Conservation (phyloP, 2,329 filamentous ascomycete genomes). For the Fusarium nodosum region DNA sequence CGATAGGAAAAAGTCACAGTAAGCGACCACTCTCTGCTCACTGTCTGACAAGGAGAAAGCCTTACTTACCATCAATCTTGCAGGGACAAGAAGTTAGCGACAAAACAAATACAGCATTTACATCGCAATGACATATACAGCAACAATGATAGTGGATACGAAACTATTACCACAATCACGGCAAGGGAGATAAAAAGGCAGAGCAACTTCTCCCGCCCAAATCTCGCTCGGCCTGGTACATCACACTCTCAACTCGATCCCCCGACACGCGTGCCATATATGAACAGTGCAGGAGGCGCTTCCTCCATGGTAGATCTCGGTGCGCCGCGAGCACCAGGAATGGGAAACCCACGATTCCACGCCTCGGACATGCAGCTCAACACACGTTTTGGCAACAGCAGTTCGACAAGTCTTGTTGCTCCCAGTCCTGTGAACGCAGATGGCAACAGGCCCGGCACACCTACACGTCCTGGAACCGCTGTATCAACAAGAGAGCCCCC, state of each 20-base stretch:
- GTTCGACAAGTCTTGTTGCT: constrained; percentile 54
- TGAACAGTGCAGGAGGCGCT: constrained; percentile 54
- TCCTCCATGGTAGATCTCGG: constrained; percentile 63
- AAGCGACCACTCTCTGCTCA: constrained; percentile 35
- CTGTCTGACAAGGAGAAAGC: background rate
- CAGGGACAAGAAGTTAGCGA: constrained; percentile 44
- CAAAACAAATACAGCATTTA: constrained; percentile 34
- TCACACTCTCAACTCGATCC: constrained; percentile 53
- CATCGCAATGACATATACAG: constrained; percentile 17
- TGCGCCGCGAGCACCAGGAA: constrained; percentile 49
- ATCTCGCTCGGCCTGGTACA: constrained; percentile 58
- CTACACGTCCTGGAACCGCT: constrained; percentile 54
- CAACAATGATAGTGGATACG: constrained; percentile 1
- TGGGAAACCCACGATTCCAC: constrained; percentile 49
- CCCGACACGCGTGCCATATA: constrained; percentile 52
- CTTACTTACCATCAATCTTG: constrained; percentile 20
- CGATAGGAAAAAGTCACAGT: constrained; percentile 70
- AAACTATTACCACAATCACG: constrained; percentile 11
- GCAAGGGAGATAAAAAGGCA: constrained; percentile 36
- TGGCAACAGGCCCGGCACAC: constrained; percentile 46
- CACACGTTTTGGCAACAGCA: constrained; percentile 54
- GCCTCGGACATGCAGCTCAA: constrained; percentile 59
- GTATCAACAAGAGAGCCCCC: constrained; percentile 57
- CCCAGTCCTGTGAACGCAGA: constrained; percentile 49
- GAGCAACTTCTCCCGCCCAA: constrained; percentile 55